These are phyloP conservation scores for Tylopilus vinaceipallidus DNA, from an alignment of 768 basidiomycete species.

Conservation along the genomic window DNA sequence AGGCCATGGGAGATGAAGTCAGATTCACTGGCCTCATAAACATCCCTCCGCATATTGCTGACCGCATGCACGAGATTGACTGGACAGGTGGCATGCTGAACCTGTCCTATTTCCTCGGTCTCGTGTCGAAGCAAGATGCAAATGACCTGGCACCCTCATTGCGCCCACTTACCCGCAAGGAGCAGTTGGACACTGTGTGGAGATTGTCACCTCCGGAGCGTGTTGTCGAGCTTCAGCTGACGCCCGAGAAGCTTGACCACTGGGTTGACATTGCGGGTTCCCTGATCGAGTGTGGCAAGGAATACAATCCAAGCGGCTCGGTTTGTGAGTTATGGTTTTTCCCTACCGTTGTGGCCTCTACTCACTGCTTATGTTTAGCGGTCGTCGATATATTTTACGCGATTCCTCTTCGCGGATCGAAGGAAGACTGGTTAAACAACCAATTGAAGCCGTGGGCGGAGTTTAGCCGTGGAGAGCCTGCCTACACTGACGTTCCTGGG, in stretches of 20 bases:
- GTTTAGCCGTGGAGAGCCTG: conserved; percentile 12
- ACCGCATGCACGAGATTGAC: neutral
- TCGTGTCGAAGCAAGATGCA: neutral
- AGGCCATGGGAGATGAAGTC: neutral
- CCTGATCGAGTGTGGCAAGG: neutral
- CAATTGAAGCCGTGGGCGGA: conserved; percentile 17
- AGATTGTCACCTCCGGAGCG: neutral
- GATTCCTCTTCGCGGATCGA: conserved; percentile 13
- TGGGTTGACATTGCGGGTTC: neutral
- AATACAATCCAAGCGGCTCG: conserved; percentile 10
- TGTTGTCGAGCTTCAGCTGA: neutral
- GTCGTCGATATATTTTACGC: conserved; percentile 18
- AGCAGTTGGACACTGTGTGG: neutral
- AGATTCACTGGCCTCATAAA: neutral
- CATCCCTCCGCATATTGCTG: neutral
- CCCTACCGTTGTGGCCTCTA: neutral
- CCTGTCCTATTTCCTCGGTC: neutral
- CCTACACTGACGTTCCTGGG: conserved; percentile 21
- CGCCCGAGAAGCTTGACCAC: neutral
- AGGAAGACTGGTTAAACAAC: conserved; percentile 21
- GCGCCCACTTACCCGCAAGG: neutral
- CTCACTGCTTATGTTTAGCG: conserved; percentile 2
- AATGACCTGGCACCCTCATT: neutral
- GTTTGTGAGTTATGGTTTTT: conserved; percentile 13
- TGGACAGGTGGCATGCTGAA: neutral